Conservation (phyloP, 2,329 filamentous ascomycete species). For the Colletotrichum lentis region DNA sequence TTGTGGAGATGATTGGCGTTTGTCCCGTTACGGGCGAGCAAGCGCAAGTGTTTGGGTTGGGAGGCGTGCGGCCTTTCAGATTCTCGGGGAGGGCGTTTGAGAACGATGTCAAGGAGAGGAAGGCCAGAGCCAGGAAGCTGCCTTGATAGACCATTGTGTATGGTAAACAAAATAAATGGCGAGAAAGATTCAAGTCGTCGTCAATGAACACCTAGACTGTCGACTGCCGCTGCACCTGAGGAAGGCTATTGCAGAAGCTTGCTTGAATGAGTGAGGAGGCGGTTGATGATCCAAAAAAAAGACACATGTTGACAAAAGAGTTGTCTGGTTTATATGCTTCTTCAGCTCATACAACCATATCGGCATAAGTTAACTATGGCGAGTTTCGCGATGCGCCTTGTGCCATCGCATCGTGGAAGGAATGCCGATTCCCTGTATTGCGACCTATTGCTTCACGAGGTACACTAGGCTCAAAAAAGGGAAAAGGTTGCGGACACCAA, state of each 20-base stretch:
- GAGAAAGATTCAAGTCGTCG: too few species aligned
- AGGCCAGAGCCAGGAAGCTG: constrained; percentile 9
- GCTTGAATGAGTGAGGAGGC: not conserved
- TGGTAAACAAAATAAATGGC: not conserved
- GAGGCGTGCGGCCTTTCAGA: constrained; percentile 24
- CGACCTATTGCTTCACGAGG: constrained; percentile 22
- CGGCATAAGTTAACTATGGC: not conserved
- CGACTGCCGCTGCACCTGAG: not conserved
- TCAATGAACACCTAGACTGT: not conserved
- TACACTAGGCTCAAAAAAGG: constrained; percentile 4
- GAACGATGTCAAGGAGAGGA: constrained; percentile 23
- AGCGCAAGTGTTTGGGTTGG: constrained; percentile 35
- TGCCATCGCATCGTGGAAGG: not conserved
- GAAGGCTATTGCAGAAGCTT: not conserved
- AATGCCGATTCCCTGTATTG: constrained; percentile 35
- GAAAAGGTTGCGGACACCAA: not conserved
- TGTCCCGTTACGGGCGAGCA: constrained; percentile 16
- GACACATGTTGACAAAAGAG: not conserved
- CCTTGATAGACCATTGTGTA: constrained; percentile 35
- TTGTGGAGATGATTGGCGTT: constrained; percentile 34
- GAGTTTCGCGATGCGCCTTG: not conserved
- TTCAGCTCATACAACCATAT: too few species aligned
- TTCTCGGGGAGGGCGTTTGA: constrained; percentile 26
- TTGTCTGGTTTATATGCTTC: constrained; percentile 16
- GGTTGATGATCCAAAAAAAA: not conserved